phyloP scores from a whole-genome alignment of 495 filamentous ascomycete genomes.

The Aspergillus sclerotioniger region DNA sequence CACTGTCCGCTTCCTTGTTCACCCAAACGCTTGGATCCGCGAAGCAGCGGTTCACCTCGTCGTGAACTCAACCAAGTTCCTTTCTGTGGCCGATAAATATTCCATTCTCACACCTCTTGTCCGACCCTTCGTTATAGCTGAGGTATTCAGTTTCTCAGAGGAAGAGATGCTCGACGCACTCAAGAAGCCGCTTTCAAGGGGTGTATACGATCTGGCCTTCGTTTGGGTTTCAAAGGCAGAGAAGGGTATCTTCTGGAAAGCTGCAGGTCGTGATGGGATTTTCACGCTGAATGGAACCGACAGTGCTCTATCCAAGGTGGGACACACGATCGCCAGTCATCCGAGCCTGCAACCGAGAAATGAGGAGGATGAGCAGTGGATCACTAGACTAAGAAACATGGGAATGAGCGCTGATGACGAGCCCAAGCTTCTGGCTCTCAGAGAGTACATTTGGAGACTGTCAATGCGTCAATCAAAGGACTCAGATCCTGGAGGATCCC shows the following conservation, averaged over 20 bases:
- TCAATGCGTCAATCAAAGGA: constrained; percentile 65
- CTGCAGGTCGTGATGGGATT: constrained; percentile 60
- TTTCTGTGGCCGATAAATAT: constrained; percentile 78
- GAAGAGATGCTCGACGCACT: constrained; percentile 74
- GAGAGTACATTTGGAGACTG: constrained; percentile 90
- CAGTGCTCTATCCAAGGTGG: constrained; percentile 22
- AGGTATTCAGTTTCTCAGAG: constrained; percentile 64
- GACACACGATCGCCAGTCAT: constrained; percentile 21
- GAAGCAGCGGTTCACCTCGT: constrained; percentile 85
- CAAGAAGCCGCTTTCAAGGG: constrained; percentile 76
- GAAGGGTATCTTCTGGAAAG: constrained; percentile 81
- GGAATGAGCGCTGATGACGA: constrained; percentile 86
- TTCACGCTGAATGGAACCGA: constrained; percentile 57
- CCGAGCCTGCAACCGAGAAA: constrained; percentile 57
- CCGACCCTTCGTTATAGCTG: constrained; percentile 74
- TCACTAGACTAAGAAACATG: constrained; percentile 75
- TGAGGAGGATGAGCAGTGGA: constrained; percentile 97
- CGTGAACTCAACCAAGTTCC: constrained; percentile 66
- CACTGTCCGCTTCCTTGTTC: constrained; percentile 79
- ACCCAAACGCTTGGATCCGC: constrained; percentile 93
- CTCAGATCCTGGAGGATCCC: constrained; percentile 32
- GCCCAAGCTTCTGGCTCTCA: constrained; percentile 78
- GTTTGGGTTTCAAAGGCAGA: constrained; percentile 82
- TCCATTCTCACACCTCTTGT: constrained; percentile 80
- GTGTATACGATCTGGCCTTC: constrained; percentile 79